These are phyloP conservation scores for Gloeophyllum trabeum DNA, from an alignment of 768 basidiomycete species.

Conservation along the genomic window DNA sequence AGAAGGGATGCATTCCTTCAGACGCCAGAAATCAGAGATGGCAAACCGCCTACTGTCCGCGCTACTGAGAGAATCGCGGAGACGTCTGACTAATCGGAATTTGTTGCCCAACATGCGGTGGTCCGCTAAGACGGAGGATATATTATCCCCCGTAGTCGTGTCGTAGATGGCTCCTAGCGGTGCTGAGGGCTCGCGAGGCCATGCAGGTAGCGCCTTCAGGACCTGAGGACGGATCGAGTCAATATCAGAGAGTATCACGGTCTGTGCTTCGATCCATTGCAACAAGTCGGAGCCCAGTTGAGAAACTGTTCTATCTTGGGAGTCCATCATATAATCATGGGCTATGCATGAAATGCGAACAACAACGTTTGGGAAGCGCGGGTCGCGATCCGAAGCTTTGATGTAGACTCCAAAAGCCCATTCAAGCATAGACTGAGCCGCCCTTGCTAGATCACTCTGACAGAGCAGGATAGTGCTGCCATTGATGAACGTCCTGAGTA, in stretches of 20 bases:
- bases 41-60: conserved; percentile 40
- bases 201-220: conserved; percentile 52
- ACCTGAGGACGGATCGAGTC: conserved; percentile 29
- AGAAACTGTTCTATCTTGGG: conserved; percentile 17
- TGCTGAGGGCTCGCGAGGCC: conserved; percentile 55
- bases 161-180: conserved; percentile 32
- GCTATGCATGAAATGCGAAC: conserved; percentile 56
- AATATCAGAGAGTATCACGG: conserved; percentile 27
- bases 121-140: conserved; percentile 49
- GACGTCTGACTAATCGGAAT: conserved; percentile 60
- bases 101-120: conserved; percentile 58
- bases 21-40: conserved; percentile 65
- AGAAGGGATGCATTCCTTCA: conserved; percentile 68
- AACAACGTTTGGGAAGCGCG: conserved; percentile 51
- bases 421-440: conserved; percentile 66
- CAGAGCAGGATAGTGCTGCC: conserved; percentile 54
- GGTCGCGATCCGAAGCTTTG: conserved; percentile 26
- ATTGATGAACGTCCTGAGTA: conserved; percentile 60
- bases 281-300: conserved; percentile 37
- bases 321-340: conserved; percentile 35
- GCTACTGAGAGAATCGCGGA: conserved; percentile 38
- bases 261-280: conserved; percentile 53
- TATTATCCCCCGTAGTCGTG: conserved; percentile 30
- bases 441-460: conserved; percentile 54
- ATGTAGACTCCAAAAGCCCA: conserved; percentile 60